Evolutionary conservation across 805 yeast species (phyloP), one percentile per base, ranked within the genome.

Genomic region (Candida ficus): DNA sequence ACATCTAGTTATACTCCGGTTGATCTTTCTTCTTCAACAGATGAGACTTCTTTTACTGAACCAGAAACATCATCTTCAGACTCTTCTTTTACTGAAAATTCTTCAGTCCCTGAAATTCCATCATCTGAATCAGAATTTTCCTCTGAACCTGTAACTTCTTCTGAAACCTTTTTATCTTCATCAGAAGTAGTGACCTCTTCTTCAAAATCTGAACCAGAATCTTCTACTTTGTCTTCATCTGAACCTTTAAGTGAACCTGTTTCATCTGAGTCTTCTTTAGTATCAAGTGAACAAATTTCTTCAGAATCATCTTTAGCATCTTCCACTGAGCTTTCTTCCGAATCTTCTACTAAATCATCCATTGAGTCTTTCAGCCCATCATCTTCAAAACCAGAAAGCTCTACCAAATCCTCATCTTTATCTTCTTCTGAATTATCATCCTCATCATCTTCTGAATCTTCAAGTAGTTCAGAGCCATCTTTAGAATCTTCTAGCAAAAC

Each of bases 391-490:
- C 7, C 16, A 3, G 28, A 27, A 9, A 12, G 33, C 3, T 29
- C 35, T 22, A 11, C 30, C 8, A 21, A 14, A 14, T 16, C 20
- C 23, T n/a, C n/a, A n/a, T n/a, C n/a, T n/a, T n/a, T n/a, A n/a
- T n/a, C n/a, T n/a, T n/a, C n/a, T n/a, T n/a, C n/a, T n/a, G n/a
- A n/a, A n/a, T n/a, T n/a, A n/a, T n/a, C n/a, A n/a, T n/a, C n/a
- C n/a, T n/a, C n/a, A n/a, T n/a, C n/a, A n/a, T 33, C 36, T 23
- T n/a, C 21, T 14, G 36, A 33, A 13, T 5, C 36, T 4, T 23
- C 36, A 20, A 17, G n/a, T n/a, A n/a, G n/a, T n/a, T n/a, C 36
- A 13, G 29, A 33, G 27, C 8, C 35, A 3, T 33, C 35, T 33
- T n/a, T 6, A n/a, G n/a, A n/a, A n/a, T n/a, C 26, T 32, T 32